Conservation (phyloP, 179 eudicot genomes). For the Drosera spatulata region DNA sequence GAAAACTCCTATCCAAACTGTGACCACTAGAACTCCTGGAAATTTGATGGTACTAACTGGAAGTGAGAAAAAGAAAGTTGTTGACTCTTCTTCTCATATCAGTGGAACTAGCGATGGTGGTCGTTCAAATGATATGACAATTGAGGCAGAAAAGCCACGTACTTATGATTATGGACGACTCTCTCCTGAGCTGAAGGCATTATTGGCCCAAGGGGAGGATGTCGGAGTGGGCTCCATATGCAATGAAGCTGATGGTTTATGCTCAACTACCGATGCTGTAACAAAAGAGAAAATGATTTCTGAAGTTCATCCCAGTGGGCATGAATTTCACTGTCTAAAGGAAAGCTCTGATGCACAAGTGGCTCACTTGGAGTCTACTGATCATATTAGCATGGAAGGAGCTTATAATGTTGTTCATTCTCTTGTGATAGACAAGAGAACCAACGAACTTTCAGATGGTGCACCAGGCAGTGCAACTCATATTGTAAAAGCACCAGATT, state of each 20-base stretch:
- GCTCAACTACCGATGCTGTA: conserved; percentile 9
- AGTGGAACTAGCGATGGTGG: conserved; percentile 26
- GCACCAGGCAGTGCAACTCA: too few species aligned
- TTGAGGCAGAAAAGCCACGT: conserved; percentile 43
- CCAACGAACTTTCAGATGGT: too few species aligned
- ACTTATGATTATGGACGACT: conserved; percentile 67
- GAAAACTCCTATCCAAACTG: conserved; percentile 44
- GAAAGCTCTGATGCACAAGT: background rate
- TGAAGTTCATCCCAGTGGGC: conserved; percentile 7
- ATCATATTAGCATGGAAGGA: too few species aligned
- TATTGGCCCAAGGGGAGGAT: conserved; percentile 54
- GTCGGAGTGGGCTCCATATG: conserved; percentile 22
- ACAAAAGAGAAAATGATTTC: conserved; percentile 9
- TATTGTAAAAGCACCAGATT: too few species aligned
- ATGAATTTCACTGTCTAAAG: conserved; percentile 5
- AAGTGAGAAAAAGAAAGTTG: conserved; percentile 22
- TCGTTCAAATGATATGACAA: conserved; percentile 81
- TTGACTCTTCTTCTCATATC: conserved; percentile 19
- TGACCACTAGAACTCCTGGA: conserved; percentile 21
- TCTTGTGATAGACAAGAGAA: too few species aligned
- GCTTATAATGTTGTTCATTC: too few species aligned
- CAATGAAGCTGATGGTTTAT: conserved; percentile 17
- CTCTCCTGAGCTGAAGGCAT: conserved; percentile 59
- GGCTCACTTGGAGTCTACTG: too few species aligned
- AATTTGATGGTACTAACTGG: conserved; percentile 56